Percentiles rank a stretch among this genome's conserved stretches.
Evolutionary conservation across 2,329 filamentous ascomycete genomes (phyloP).

Genomic region (Fusarium pseudonygamai): DNA sequence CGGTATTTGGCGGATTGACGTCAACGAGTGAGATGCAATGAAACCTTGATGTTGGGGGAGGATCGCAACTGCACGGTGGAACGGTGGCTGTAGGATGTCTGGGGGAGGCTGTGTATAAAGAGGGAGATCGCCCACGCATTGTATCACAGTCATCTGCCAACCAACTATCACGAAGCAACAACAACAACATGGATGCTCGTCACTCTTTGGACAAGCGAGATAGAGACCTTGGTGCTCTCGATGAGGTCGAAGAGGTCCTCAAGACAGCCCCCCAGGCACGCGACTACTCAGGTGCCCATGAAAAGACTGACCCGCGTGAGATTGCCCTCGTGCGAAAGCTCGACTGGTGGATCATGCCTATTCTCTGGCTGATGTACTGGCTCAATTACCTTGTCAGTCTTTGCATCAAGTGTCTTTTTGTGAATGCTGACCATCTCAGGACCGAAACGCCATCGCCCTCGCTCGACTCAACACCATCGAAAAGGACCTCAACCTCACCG

Average conservation of each 20-base stretch:
- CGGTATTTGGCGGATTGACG: background rate
- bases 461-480: conserved; percentile 48
- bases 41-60: background rate
- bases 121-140: background rate
- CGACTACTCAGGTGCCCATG: conserved; percentile 35
- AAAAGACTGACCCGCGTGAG: conserved; percentile 31
- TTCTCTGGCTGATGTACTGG: conserved; percentile 51
- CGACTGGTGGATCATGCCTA: conserved; percentile 41
- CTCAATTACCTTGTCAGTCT: conserved; percentile 49
- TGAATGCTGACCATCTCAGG: conserved; percentile 16
- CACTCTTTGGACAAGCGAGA: background rate
- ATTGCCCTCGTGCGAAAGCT: conserved; percentile 33
- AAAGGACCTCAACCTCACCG: conserved; percentile 39
- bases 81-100: background rate
- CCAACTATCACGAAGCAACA: background rate
- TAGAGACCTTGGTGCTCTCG: background rate
- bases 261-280: conserved; percentile 2
- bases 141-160: background rate
- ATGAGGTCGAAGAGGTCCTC: conserved; percentile 15
- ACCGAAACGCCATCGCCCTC: conserved; percentile 58
- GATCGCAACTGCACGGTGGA: background rate
- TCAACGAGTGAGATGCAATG: background rate
- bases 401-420: fast-evolving
- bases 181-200: background rate
- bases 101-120: background rate